A percentile compares a stretch with the other conserved stretches of the same genome.
These are phyloP conservation scores for Agrocybe pediades DNA, from an alignment of 768 basidiomycete species.

Conservation along the genomic window DNA sequence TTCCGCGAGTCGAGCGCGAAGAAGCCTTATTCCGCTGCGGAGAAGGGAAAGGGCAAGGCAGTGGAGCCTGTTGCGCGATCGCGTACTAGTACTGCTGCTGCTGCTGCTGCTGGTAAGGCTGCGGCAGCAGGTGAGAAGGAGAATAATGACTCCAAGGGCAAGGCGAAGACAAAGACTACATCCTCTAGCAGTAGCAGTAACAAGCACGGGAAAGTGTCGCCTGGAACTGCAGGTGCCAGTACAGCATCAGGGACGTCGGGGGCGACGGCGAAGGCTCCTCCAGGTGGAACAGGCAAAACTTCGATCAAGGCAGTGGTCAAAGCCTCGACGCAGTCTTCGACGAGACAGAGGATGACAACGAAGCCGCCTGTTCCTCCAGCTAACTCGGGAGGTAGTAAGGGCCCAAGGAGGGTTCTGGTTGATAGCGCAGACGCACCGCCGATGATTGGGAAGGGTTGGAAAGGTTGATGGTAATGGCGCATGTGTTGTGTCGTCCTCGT, in stretches of 20 bases:
- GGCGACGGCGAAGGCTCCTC: constrained; percentile 7
- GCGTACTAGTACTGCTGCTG: too few relatives aligned
- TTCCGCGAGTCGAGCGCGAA: constrained; percentile 29
- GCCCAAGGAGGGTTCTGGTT: constrained; percentile 67
- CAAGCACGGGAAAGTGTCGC: constrained; percentile 23
- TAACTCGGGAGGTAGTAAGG: constrained; percentile 42
- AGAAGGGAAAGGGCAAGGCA: constrained; percentile 37
- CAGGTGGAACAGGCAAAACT: too few relatives aligned
- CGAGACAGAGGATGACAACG: constrained; percentile 8
- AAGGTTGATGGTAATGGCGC: constrained; percentile 30
- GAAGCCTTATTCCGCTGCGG: constrained; percentile 28
- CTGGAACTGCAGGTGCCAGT: constrained; percentile 9
- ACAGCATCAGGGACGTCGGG: constrained; percentile 20
- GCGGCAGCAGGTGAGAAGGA: constrained; percentile 36
- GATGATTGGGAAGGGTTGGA: constrained; percentile 48
- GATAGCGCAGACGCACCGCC: constrained; percentile 65
- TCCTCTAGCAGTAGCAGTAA: background rate
- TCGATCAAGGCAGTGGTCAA: constrained; percentile 20
- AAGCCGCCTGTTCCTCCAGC: constrained; percentile 29
- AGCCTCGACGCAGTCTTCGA: constrained; percentile 9
- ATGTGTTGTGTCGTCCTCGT: background rate
- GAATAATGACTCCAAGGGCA: constrained; percentile 27
- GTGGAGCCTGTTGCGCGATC: constrained; percentile 13
- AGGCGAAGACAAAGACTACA: constrained; percentile 4
- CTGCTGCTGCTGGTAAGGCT: too few relatives aligned